Conservation (phyloP, 495 filamentous ascomycete genomes). For the Xylaria cubensis region DNA sequence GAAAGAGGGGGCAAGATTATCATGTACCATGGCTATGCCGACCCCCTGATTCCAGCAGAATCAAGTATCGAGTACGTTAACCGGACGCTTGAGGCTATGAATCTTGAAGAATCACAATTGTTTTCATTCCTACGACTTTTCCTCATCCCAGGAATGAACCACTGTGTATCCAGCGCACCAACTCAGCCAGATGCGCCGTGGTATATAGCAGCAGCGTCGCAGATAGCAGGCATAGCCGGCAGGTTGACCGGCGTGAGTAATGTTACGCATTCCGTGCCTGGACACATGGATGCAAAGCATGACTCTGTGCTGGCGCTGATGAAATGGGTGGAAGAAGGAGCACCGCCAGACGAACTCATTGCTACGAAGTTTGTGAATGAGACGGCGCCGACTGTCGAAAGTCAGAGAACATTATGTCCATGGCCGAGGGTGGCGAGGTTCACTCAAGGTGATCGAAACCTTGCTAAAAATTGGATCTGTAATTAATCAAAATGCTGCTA, state of each 20-base stretch:
- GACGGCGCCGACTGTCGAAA: slow-evolving; percentile 38
- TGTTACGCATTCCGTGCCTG: slow-evolving; percentile 40
- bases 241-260: slow-evolving; percentile 33
- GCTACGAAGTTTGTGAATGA: slow-evolving; percentile 44
- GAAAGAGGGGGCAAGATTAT: slow-evolving; percentile 58
- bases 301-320: slow-evolving; percentile 57
- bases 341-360: slow-evolving; percentile 42
- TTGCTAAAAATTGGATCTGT: slow-evolving; percentile 12
- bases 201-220: slow-evolving; percentile 43
- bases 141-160: slow-evolving; percentile 46
- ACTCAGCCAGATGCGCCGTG: slow-evolving; percentile 36
- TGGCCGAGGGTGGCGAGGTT: slow-evolving; percentile 43
- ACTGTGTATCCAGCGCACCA: slow-evolving; percentile 37
- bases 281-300: slow-evolving; percentile 49
- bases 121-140: slow-evolving; percentile 43
- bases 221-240: slow-evolving; percentile 29
- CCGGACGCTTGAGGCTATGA: slow-evolving; percentile 43
- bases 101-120: slow-evolving; percentile 27
- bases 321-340: slow-evolving; percentile 58
- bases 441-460: slow-evolving; percentile 18
- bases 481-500: neutral
- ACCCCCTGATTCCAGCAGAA: slow-evolving; percentile 55
- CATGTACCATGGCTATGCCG: slow-evolving; percentile 59
- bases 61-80: slow-evolving; percentile 25
- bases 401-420: slow-evolving; percentile 51